Evolutionary conservation across 2,329 filamentous ascomycete genomes (phyloP).

Genomic region (Cryphonectria nitschkei): DNA sequence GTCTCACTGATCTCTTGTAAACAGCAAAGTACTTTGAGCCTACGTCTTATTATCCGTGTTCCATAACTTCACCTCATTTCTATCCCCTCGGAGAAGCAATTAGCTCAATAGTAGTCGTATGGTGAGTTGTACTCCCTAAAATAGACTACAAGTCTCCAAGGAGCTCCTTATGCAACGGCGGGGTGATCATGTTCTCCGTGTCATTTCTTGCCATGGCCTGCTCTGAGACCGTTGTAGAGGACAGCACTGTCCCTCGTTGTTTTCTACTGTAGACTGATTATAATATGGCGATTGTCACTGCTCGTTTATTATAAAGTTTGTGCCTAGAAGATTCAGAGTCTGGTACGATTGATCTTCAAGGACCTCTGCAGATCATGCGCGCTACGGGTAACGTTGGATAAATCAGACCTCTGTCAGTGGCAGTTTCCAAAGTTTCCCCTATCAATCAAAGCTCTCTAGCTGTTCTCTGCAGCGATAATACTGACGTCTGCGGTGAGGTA

Average conservation of each 20-base stretch:
- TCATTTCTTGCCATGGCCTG: not conserved
- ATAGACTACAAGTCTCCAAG: not conserved
- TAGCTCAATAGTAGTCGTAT: not conserved
- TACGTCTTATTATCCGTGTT: not conserved
- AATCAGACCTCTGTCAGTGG: not conserved
- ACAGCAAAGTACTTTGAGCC: not conserved
- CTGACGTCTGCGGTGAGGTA: not conserved
- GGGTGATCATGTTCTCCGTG: not conserved
- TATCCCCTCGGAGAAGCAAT: not conserved
- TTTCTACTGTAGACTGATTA: not conserved
- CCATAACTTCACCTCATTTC: not conserved
- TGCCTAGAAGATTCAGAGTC: not conserved
- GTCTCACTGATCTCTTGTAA: not conserved
- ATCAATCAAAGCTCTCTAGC: not conserved
- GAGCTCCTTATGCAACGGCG: not conserved
- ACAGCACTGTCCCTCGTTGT: not conserved
- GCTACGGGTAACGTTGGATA: not conserved
- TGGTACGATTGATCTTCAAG: not conserved
- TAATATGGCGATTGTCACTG: not conserved
- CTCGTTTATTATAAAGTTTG: not conserved
- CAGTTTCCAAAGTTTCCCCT: slow-evolving; percentile 1
- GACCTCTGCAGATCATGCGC: not conserved
- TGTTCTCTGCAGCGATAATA: not conserved
- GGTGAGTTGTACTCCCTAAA: not conserved
- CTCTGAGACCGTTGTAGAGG: not conserved